Evolutionary conservation across 1,284 basidiomycete species (phyloP).

Genomic region (Apiotrichum brassicae): DNA sequence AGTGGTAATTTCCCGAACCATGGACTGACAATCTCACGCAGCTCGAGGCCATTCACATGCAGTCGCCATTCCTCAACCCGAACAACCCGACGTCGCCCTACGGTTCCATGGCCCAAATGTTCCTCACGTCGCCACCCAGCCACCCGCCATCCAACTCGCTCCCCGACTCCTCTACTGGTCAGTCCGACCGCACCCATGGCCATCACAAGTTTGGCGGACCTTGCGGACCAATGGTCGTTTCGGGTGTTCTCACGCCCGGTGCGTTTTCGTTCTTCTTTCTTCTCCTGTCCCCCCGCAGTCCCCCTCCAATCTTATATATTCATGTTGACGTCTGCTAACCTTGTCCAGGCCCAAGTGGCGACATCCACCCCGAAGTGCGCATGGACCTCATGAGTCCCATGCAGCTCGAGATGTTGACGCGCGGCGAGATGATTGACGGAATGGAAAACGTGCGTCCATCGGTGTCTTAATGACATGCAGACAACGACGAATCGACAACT

Average conservation of each 20-base stretch:
- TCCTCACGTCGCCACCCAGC: conserved; percentile 29
- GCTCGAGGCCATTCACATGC: conserved; percentile 47
- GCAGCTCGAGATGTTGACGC: conserved; percentile 37
- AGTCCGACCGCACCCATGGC: conserved; percentile 3
- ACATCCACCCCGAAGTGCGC: conserved; percentile 36
- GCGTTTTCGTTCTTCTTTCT: no score
- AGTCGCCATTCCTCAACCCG: conserved; percentile 41
- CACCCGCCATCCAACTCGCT: not conserved
- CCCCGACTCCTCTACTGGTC: conserved; percentile 5
- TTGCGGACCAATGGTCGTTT: not conserved
- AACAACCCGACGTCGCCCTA: conserved; percentile 31
- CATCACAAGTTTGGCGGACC: conserved; percentile 9
- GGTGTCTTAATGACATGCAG: not conserved
- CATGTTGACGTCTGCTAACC: not conserved
- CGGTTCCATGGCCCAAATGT: conserved; percentile 33
- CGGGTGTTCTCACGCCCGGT: conserved; percentile 33
- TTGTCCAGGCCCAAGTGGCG: conserved; percentile 35
- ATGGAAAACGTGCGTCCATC: conserved; percentile 29
- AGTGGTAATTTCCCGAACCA: no score
- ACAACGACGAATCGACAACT: no score
- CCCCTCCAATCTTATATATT: not conserved
- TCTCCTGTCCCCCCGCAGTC: no score
- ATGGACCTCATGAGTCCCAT: conserved; percentile 41
- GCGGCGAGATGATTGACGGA: conserved; percentile 24
- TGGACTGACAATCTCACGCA: conserved; percentile 16